Evolutionary conservation across 257 asterid species (phyloP), one percentile per base, ranked within the genome.

Genomic region (Plantago elongata): DNA sequence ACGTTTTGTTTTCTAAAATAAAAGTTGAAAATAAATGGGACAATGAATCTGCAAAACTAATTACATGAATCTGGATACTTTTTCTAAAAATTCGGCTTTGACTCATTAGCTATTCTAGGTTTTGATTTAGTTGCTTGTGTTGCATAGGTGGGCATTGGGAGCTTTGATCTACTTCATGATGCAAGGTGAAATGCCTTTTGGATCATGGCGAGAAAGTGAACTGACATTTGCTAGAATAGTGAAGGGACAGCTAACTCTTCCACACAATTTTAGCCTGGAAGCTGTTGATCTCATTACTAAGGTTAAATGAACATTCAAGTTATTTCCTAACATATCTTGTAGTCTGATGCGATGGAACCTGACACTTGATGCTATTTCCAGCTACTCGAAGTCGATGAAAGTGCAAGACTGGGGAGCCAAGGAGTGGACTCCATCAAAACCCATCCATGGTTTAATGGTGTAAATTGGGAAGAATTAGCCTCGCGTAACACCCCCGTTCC

Each of bases 151-250:
- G 98, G 98, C 93, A 3, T 64, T 88, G 73, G 96, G 98, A 73
- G 68, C 88, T 61, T 79, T 86, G 82, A 84, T 91, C 76, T 91
- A 84, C 82, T 88, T 86, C 89, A 84, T 92, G 98, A 85, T 92
- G 66, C 80, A 80, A 68, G 95, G 90, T 61, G 98, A 92, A 83
- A 86, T 86, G 96, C 96, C 98, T 66, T 91, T 88, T 65, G 96
- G 96, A 57, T 88, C 95, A 45, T 88, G 98, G 98, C 83, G 98
- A 79, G 95, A 86, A 61, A 88, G 90, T 69, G 97, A 91, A 75
- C 90, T 91, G 71, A 86, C 95, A 11, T 86, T 78, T 55, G 93
- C 95, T 45, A 80, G 95, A 78, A 81, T 88, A 47, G 97, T 89
- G 34, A 88, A 78, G 76, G 93, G 95, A 47, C 96, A 83, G 73